phyloP scores from a whole-genome alignment of 257 asterid species.

The Solanum paucissectum region DNA sequence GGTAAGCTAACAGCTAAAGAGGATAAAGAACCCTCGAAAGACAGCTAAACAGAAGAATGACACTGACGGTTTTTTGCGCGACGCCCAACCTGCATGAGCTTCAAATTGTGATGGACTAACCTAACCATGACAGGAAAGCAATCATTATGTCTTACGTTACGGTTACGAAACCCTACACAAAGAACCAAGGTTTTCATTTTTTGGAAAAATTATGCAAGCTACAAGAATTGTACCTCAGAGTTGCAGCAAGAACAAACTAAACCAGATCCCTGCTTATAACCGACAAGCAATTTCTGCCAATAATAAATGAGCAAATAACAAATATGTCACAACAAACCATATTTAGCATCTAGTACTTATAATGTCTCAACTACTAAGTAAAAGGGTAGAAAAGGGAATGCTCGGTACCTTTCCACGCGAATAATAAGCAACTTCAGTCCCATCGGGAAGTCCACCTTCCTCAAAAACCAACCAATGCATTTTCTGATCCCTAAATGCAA shows the following conservation, averaged over 20 bases:
- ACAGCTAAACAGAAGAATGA: background rate
- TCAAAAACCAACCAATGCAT: slow-evolving; percentile 91
- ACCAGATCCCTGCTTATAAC: slow-evolving; percentile 80
- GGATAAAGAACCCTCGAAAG: background rate
- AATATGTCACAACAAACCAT: background rate
- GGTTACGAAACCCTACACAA: background rate
- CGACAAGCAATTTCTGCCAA: slow-evolving; percentile 71
- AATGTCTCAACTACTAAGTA: background rate
- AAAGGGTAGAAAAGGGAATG: background rate
- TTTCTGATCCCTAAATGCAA: slow-evolving; percentile 64
- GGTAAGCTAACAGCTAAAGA: slow-evolving; percentile 3
- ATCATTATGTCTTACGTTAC: background rate
- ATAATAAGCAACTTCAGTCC: slow-evolving; percentile 82
- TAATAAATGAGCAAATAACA: slow-evolving; percentile 11
- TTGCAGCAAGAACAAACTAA: slow-evolving; percentile 86
- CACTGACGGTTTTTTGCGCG: slow-evolving; percentile 92
- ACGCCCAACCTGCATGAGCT: slow-evolving; percentile 99
- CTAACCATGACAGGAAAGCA: slow-evolving; percentile 37
- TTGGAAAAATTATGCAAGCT: background rate
- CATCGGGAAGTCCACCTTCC: slow-evolving; percentile 88
- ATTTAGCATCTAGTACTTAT: background rate
- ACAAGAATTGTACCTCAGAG: slow-evolving; percentile 46
- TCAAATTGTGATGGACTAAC: slow-evolving; percentile 95
- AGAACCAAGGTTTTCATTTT: background rate
- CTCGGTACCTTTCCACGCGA: slow-evolving; percentile 76